Conservation (phyloP, 2,329 filamentous ascomycete genomes). For the Botrytis pseudocinerea region DNA sequence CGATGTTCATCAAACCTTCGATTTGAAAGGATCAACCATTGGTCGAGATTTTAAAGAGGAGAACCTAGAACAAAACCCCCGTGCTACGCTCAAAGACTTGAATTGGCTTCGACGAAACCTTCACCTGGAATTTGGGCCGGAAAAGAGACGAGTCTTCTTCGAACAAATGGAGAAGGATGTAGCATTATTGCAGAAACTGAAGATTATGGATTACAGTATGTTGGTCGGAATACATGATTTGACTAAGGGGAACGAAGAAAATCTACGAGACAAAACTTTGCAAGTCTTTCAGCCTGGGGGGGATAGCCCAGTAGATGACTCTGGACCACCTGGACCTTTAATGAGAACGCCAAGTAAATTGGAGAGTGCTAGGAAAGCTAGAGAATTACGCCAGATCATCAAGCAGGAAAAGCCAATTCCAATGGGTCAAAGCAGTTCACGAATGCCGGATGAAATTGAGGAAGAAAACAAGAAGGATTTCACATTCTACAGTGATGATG, state of each 20-base stretch:
- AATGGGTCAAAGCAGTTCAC: slow-evolving; percentile 76
- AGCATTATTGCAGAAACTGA: slow-evolving; percentile 76
- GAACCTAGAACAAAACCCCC: slow-evolving; percentile 81
- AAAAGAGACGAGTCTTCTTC: slow-evolving; percentile 85
- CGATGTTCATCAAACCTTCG: slow-evolving; percentile 96
- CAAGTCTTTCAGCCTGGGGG: slow-evolving; percentile 92
- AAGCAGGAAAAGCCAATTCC: slow-evolving; percentile 92
- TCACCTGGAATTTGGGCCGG: slow-evolving; percentile 82
- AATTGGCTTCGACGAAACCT: slow-evolving; percentile 91
- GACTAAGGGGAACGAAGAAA: slow-evolving; percentile 89
- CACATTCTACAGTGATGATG: slow-evolving; percentile 91
- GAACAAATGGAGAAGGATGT: slow-evolving; percentile 89
- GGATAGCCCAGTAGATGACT: slow-evolving; percentile 59
- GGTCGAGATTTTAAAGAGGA: slow-evolving; percentile 90
- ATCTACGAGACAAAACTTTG: slow-evolving; percentile 83
- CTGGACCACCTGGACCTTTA: slow-evolving; percentile 55
- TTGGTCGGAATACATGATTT: slow-evolving; percentile 93
- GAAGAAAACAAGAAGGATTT: slow-evolving; percentile 70
- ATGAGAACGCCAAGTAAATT: slow-evolving; percentile 90
- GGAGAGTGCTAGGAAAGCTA: slow-evolving; percentile 86
- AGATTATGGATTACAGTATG: slow-evolving; percentile 99
- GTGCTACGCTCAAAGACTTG: slow-evolving; percentile 91
- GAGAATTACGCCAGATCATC: slow-evolving; percentile 87
- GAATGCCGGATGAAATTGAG: slow-evolving; percentile 88
- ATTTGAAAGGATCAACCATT: slow-evolving; percentile 93